Percentiles rank a stretch among this genome's conserved stretches.
Evolutionary conservation across 2,329 filamentous ascomycete species (phyloP).

Genomic region (Phyllosticta citribraziliensis): DNA sequence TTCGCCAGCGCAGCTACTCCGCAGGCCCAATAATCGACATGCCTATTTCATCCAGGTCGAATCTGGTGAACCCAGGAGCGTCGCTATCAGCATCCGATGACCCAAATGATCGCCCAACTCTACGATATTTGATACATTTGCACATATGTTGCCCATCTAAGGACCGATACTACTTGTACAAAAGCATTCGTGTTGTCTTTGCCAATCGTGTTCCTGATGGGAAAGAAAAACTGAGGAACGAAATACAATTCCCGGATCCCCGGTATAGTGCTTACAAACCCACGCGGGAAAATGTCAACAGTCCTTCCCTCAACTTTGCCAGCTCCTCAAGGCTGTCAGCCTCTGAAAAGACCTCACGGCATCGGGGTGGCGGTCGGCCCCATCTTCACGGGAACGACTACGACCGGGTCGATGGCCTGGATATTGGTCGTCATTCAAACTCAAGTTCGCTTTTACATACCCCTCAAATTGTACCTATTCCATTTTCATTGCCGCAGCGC

Average conservation of each 20-base stretch:
- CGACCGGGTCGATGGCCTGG: conserved; percentile 13
- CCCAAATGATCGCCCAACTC: conserved; percentile 55
- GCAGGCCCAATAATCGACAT: conserved; percentile 68
- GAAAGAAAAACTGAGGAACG: conserved; percentile 84
- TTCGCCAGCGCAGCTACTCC: conserved; percentile 88
- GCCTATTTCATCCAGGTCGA: conserved; percentile 39
- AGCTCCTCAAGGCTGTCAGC: conserved; percentile 16
- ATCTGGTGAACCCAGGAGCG: conserved; percentile 43
- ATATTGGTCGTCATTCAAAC: neutral
- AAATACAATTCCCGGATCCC: conserved; percentile 81
- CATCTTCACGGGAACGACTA: conserved; percentile 22
- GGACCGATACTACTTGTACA: conserved; percentile 82
- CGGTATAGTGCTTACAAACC: conserved; percentile 78
- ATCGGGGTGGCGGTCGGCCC: conserved; percentile 26
- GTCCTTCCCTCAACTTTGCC: conserved; percentile 12
- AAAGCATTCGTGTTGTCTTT: conserved; percentile 87
- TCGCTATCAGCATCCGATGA: conserved; percentile 40
- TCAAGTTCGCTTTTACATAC: neutral
- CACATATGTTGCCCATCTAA: conserved; percentile 84
- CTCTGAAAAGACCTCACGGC: conserved; percentile 18
- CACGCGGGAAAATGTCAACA: conserved; percentile 29
- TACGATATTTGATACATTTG: conserved; percentile 84
- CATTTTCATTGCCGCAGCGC: conserved; percentile 13
- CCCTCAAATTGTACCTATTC: conserved; percentile 15
- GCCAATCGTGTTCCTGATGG: conserved; percentile 93